Evolutionary conservation across 306 rosid species (phyloP).

Genomic region (Bauhinia variegata): DNA sequence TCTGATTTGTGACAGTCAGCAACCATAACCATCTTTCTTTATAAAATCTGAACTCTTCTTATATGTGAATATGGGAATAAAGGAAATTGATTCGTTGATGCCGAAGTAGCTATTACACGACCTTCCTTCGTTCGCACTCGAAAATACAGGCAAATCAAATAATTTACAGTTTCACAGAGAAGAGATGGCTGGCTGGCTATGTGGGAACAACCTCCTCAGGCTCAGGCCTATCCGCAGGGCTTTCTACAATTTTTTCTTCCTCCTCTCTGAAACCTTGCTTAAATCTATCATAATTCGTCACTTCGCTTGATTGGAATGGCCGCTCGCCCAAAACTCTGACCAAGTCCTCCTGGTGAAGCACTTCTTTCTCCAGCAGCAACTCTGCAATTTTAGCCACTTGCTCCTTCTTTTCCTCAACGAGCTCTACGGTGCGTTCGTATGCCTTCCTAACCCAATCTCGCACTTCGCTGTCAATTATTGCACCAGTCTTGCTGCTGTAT

Average conservation of each 20-base stretch:
- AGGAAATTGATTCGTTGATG: conserved; percentile 14
- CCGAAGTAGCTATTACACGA: conserved; percentile 31
- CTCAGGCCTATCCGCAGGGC: conserved; percentile 42
- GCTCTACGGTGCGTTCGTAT: conserved; percentile 57
- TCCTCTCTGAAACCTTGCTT: conserved; percentile 65
- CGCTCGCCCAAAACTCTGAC: conserved; percentile 67
- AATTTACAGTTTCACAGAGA: conserved; percentile 58
- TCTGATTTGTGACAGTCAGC: too few relatives aligned
- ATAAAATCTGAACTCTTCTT: too few relatives aligned
- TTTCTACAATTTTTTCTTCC: conserved; percentile 51
- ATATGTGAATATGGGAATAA: too few relatives aligned
- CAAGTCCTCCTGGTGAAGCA: conserved; percentile 91
- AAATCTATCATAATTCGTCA: conserved; percentile 68
- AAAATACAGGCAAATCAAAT: conserved; percentile 29
- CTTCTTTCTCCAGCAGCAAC: conserved; percentile 90
- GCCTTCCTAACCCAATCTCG: conserved; percentile 87
- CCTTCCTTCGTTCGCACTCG: conserved; percentile 32
- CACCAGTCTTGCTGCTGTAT: conserved; percentile 84
- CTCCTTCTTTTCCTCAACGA: conserved; percentile 77
- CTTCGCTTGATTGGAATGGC: conserved; percentile 65
- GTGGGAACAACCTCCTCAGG: conserved; percentile 82
- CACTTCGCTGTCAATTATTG: conserved; percentile 80
- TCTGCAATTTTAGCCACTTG: conserved; percentile 80
- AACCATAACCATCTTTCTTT: too few relatives aligned
- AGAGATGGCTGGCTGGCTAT: conserved; percentile 22